Evolutionary conservation across 2,329 filamentous ascomycete genomes (phyloP).

Genomic region (Phaeophleospora eucalypticola): DNA sequence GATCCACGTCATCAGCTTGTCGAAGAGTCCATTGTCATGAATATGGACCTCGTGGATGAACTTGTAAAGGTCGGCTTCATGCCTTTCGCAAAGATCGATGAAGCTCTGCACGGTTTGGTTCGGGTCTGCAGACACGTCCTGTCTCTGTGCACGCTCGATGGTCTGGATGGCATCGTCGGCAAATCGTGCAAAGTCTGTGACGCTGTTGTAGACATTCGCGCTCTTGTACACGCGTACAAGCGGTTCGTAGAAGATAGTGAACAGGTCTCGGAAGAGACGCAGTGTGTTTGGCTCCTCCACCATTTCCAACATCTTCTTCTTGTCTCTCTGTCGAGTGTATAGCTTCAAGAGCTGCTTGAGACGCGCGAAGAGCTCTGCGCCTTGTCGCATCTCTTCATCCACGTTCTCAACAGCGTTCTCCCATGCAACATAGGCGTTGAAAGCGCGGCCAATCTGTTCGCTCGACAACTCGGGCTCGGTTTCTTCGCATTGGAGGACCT

Average conservation of each 20-base stretch:
- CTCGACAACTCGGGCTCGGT: constrained; percentile 66
- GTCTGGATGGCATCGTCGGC: constrained; percentile 88
- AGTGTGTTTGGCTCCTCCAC: constrained; percentile 97
- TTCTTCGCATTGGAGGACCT: constrained; percentile 73
- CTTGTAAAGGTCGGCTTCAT: constrained; percentile 97
- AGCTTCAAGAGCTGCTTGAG: constrained; percentile 93
- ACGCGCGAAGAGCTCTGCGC: constrained; percentile 87
- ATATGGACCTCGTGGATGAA: constrained; percentile 97
- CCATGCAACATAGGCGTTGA: constrained; percentile 95
- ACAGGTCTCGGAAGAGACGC: constrained; percentile 91
- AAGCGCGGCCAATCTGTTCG: constrained; percentile 76
- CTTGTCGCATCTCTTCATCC: constrained; percentile 82
- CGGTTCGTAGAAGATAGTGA: constrained; percentile 98
- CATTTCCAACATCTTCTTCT: constrained; percentile 92
- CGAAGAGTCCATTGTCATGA: constrained; percentile 94
- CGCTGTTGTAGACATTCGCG: constrained; percentile 94
- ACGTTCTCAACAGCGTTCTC: constrained; percentile 89
- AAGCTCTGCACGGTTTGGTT: constrained; percentile 98
- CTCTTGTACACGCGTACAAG: constrained; percentile 97
- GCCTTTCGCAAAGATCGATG: constrained; percentile 90
- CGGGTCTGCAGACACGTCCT: constrained; percentile 87
- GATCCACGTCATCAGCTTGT: constrained; percentile 94
- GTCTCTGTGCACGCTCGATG: constrained; percentile 61
- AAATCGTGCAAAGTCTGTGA: constrained; percentile 92
- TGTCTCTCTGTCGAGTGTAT: constrained; percentile 85